Base-by-base conservation (phyloP, 2,329 filamentous ascomycete genomes). In the Lizonia empirigonia region DNA sequence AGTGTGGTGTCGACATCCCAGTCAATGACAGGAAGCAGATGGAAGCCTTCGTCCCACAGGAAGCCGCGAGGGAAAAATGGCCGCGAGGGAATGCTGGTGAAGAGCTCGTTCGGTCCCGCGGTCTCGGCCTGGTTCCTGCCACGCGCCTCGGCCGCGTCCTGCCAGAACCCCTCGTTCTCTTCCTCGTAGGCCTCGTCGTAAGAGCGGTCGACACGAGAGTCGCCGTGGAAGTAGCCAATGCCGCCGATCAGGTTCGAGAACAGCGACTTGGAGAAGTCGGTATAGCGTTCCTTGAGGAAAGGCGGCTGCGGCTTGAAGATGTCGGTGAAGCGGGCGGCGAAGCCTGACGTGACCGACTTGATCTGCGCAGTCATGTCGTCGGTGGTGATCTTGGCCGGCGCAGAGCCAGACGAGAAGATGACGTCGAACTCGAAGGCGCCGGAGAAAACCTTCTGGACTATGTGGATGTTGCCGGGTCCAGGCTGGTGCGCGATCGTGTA, bases 21-120 rank as follows among this genome's bases (percentile, higher is more conserved):
- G 60, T 99, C 93, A 16, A 91, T 83, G 45, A 99, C 87, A 1
- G 92, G 92, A 38, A 96, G 79, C 27, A 99, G 79, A 68, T 99
- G 94, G 75, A 97, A 99, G 0, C 94, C 94, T 73, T 99, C 94
- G 65, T 99, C 94, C 94, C 94, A 99, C 4, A 97, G 80, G 72
- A 99, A 99, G 1, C 94, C 94, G 55, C 94, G 84, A 1, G 94
- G 94, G 76, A 99, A 99, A 78, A 99, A 99, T 0, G 94, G 90
- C 4, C 94, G 82, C 7, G 93, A 97, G 0, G 94, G 94, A 49
- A 97, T 87, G 64, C 87, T 90, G 6, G 92, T 95, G 71, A 92
- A 97, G 2, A 99, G 83, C 71, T 96, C 90, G 46, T 87, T 90
- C 1, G 93, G 91, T 0, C 90, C 90, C 67, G 95, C 91, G 0